Conservation (phyloP, 1,284 basidiomycete species). For the Rhodotorula glutinis region DNA sequence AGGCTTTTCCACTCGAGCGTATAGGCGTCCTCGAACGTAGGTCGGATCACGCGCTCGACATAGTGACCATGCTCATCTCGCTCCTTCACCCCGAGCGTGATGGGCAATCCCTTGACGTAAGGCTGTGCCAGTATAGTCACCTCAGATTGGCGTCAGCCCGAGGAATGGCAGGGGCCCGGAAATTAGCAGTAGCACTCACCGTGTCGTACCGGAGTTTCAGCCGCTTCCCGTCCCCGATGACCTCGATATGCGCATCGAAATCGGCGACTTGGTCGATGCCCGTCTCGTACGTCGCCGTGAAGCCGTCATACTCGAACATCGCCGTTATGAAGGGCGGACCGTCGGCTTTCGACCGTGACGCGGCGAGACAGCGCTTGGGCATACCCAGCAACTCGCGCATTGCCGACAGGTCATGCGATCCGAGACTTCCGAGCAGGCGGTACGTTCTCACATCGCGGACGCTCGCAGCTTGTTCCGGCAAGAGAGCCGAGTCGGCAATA, state of each 20-base stretch:
- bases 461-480: constrained; percentile 33
- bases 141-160: too few relatives aligned
- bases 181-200: constrained; percentile 34
- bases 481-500: constrained; percentile 29
- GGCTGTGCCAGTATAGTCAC: too few relatives aligned
- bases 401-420: constrained; percentile 50
- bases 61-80: constrained; percentile 45
- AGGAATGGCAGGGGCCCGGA: too few relatives aligned
- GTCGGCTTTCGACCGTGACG: constrained; percentile 32
- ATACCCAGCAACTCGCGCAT: constrained; percentile 51
- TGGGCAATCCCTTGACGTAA: constrained; percentile 51
- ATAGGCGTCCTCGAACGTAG: constrained; percentile 51
- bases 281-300: constrained; percentile 43
- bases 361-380: constrained; percentile 46
- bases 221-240: constrained; percentile 49
- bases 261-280: constrained; percentile 49
- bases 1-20: constrained; percentile 48
- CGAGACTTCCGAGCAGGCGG: constrained; percentile 47
- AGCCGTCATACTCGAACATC: constrained; percentile 32
- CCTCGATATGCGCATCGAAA: constrained; percentile 53
- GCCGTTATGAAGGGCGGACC: constrained; percentile 29
- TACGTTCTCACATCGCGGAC: constrained; percentile 44
- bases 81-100: constrained; percentile 47
- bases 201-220: constrained; percentile 51
- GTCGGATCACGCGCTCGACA: constrained; percentile 45